Percentiles rank a stretch among this genome's conserved stretches.
These are phyloP conservation scores for Babesia bigemina DNA, from an alignment of 169 alveolate genomes.

Conservation along the genomic window DNA sequence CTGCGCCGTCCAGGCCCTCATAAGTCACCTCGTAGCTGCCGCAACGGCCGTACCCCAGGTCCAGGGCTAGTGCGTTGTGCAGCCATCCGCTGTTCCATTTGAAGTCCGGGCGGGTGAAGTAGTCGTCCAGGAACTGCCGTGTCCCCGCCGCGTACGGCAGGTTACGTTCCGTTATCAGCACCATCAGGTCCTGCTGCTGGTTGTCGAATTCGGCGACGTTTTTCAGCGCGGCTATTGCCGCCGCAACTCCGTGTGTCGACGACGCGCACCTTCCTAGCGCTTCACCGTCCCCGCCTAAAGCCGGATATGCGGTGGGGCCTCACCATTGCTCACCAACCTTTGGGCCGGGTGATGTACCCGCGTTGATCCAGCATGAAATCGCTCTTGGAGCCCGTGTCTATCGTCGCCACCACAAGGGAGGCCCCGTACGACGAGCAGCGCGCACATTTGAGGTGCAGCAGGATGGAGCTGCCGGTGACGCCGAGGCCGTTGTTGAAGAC, in stretches of 20 bases:
- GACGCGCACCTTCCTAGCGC: slow-evolving; percentile 1
- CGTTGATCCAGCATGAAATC: slow-evolving; percentile 6
- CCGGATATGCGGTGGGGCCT: neutral
- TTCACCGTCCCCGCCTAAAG: neutral
- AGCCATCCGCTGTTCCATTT: slow-evolving; percentile 45
- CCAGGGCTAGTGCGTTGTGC: slow-evolving; percentile 58
- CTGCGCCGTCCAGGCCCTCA: slow-evolving; percentile 63
- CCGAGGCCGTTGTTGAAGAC: slow-evolving; percentile 9
- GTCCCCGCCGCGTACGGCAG: slow-evolving; percentile 63
- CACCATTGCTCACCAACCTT: neutral
- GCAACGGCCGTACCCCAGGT: slow-evolving; percentile 59
- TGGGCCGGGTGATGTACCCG: slow-evolving; percentile 2
- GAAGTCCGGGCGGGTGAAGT: slow-evolving; percentile 37
- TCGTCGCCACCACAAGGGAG: slow-evolving; percentile 44
- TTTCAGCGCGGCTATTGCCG: slow-evolving; percentile 27
- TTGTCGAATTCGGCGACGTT: slow-evolving; percentile 22
- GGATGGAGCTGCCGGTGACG: slow-evolving; percentile 37
- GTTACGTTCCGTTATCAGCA: slow-evolving; percentile 53
- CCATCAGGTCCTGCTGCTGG: slow-evolving; percentile 50
- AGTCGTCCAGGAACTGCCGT: slow-evolving; percentile 65
- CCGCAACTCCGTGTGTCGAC: slow-evolving; percentile 28
- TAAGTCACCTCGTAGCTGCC: slow-evolving; percentile 36
- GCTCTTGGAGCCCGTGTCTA: slow-evolving; percentile 44
- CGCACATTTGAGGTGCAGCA: slow-evolving; percentile 49
- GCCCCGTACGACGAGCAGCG: slow-evolving; percentile 64